Evolutionary conservation across 768 basidiomycete species (phyloP), one percentile per base, ranked within the genome.

Genomic region (Rhodotorula graminis): DNA sequence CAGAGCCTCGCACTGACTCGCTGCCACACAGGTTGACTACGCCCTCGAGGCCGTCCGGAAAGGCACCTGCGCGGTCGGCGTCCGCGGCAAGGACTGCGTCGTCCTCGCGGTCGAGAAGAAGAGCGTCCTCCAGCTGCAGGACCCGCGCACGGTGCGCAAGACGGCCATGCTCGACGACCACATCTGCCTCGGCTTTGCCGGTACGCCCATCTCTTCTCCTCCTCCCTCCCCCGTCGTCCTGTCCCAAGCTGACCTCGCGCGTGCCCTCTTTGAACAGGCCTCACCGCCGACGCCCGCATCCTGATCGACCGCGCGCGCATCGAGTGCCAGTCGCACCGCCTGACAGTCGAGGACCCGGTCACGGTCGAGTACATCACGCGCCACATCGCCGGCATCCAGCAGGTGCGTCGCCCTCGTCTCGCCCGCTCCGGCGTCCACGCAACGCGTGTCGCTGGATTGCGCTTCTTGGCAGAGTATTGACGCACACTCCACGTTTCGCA

Each of bases 41-140:
- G 96, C 96, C 21, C 84, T 89, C n/a, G 96, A 99, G 82, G 96
- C 96, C 66, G 96, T 98, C 67, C 84, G 92, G 78, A 92, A 93
- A 81, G 96, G 96, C 57, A 98, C 96, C 21, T 97, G 94, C 81
- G 95, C 94, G 71, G 96, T 98, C 73, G 96, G 96, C 65, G 93
- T 98, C 49, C 88, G 92, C 75, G 96, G 96, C 77, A 89, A 90
- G 80, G 89, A 93, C 77, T 91, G 94, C 42, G 96, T 97, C 4
- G 92, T 99, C 9, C 85, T 99, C 37, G 96, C 95, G 62, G 95
- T 98, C 44, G 96, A 99, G 85, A 98, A 98, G 90, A 98, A 97
- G 83, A 93, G 92, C 0, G 88, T 96, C 42, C 85, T 98, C 19
- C 96, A 99, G 82, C 86, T 99, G 27, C 96, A 99, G 84, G 96